A percentile compares a stretch with the other conserved stretches of the same genome.
phyloP scores from a whole-genome alignment of 2,329 filamentous ascomycete species.

The Colletotrichum lindemuthianum region DNA sequence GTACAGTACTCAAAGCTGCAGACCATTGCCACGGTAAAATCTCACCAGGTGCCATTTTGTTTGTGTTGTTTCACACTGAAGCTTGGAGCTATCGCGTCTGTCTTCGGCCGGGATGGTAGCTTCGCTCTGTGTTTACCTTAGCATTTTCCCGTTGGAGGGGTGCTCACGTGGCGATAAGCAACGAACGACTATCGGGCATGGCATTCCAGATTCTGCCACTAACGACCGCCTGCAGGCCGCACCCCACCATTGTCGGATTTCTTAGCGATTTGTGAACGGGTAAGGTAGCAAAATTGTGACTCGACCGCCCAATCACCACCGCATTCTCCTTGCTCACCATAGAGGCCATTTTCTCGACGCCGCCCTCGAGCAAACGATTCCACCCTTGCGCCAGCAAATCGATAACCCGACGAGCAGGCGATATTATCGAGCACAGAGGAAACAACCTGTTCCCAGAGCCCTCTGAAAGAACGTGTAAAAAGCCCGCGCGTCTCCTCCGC shows the following conservation, averaged over 20 bases:
- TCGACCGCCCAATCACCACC: constrained; percentile 42
- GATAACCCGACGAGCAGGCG: constrained; percentile 24
- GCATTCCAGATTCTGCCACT: constrained; percentile 43
- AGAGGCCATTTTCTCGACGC: constrained; percentile 23
- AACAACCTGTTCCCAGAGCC: constrained; percentile 14
- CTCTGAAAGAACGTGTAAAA: constrained; percentile 26
- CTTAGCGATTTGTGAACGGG: constrained; percentile 39
- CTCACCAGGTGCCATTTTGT: constrained; percentile 54
- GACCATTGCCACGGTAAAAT: neutral
- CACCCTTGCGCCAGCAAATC: constrained; percentile 9
- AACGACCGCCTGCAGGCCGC: constrained; percentile 47
- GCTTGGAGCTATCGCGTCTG: constrained; percentile 17
- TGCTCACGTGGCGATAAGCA: constrained; percentile 36
- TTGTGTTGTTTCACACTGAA: constrained; percentile 5
- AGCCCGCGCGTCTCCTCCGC: constrained; percentile 37
- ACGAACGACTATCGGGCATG: constrained; percentile 25
- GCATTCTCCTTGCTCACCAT: constrained; percentile 28
- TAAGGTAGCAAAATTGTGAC: constrained; percentile 58
- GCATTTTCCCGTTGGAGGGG: constrained; percentile 34
- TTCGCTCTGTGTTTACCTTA: constrained; percentile 31
- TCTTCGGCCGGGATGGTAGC: constrained; percentile 17
- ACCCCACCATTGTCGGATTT: constrained; percentile 50
- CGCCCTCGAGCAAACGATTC: constrained; percentile 19
- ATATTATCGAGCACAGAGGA: constrained; percentile 32
- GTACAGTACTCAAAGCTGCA: neutral